Percentiles rank a stretch among this genome's conserved stretches.
These are phyloP conservation scores for Ceratobasidium sp. DNA, from an alignment of 1,284 basidiomycete genomes.

Conservation along the genomic window DNA sequence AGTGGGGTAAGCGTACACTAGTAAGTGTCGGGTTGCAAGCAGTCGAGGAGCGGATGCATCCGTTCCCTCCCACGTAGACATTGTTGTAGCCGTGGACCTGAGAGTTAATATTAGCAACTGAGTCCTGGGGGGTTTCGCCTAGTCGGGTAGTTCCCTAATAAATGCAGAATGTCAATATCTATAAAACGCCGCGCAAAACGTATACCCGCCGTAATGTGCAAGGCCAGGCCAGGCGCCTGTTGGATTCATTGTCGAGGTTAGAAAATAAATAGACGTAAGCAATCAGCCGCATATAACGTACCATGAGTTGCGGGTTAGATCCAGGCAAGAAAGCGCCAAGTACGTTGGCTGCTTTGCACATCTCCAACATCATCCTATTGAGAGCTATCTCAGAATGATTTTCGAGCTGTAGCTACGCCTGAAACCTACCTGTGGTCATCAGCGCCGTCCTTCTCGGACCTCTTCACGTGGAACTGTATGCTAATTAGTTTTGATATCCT, in stretches of 20 bases:
- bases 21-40: conserved; percentile 43
- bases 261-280: no score
- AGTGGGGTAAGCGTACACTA: conserved; percentile 24
- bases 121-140: background rate
- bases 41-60: conserved; percentile 29
- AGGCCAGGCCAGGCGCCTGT: conserved; percentile 20
- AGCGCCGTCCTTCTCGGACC: background rate
- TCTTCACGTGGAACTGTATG: conserved; percentile 7
- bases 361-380: conserved; percentile 35
- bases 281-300: background rate
- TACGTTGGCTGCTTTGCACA: conserved; percentile 20
- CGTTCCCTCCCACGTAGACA: conserved; percentile 38
- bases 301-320: conserved; percentile 39
- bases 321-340: conserved; percentile 38
- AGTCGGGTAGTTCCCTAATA: conserved; percentile 22
- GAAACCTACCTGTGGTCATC: conserved; percentile 13
- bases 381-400: conserved; percentile 1
- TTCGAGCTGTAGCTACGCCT: no score
- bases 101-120: conserved; percentile 33
- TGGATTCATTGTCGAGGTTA: background rate
- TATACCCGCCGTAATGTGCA: conserved; percentile 29
- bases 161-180: background rate
- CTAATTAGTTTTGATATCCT: conserved; percentile 63
- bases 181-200: background rate
- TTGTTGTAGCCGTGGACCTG: conserved; percentile 1